Conservation (phyloP, 2,329 filamentous ascomycete species). For the Aspergillus oerlinghausenensis region DNA sequence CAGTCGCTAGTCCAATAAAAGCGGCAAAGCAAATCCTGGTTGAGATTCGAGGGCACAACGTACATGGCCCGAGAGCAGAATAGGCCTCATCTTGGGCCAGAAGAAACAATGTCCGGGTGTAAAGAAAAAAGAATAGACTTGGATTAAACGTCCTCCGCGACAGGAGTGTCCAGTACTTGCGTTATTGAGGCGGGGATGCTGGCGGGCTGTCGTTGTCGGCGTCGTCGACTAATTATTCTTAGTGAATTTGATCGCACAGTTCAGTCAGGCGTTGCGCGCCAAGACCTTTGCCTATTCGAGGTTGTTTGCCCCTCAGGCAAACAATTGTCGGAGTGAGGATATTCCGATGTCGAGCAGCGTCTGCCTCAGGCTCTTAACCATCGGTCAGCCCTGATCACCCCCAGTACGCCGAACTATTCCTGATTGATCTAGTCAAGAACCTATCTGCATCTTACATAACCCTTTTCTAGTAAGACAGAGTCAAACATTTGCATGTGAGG, state of each 20-base stretch:
- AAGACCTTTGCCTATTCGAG: constrained; percentile 25
- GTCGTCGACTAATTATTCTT: constrained; percentile 23
- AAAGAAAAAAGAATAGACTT: constrained; percentile 10
- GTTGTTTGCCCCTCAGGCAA: constrained; percentile 1
- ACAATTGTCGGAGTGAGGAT: background rate
- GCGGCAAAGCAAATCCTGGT: constrained; percentile 4
- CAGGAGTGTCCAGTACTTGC: constrained; percentile 15
- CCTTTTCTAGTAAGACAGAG: background rate
- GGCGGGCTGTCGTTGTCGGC: constrained; percentile 25
- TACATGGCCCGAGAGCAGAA: constrained; percentile 89
- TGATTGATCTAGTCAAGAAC: background rate
- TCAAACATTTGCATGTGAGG: background rate
- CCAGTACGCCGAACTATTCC: background rate
- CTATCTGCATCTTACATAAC: background rate
- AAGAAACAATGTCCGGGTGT: constrained; percentile 4
- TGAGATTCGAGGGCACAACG: constrained; percentile 25
- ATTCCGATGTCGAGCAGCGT: background rate
- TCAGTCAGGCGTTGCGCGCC: constrained; percentile 24
- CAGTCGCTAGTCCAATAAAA: constrained; percentile 11
- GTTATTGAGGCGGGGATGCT: constrained; percentile 23
- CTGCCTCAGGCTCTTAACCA: background rate
- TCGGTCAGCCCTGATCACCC: background rate
- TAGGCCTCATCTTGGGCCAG: constrained; percentile 78
- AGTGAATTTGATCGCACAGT: constrained; percentile 42
- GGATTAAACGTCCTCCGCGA: constrained; percentile 17